phyloP scores from a whole-genome alignment of 768 basidiomycete genomes.

The Tulasnella sp. region DNA sequence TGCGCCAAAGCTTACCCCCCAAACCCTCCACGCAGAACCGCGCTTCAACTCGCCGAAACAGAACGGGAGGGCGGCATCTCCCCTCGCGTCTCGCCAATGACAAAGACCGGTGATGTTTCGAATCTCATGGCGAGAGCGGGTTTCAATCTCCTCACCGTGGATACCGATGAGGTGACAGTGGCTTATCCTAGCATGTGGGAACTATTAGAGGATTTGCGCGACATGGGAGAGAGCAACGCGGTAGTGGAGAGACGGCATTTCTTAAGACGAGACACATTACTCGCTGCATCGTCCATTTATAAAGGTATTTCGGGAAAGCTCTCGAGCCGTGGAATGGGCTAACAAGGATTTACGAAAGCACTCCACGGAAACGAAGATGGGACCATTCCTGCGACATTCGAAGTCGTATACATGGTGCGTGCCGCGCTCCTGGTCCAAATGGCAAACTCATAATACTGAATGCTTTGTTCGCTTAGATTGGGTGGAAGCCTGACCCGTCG shows the following conservation, averaged over 20 bases:
- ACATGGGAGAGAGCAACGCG: conserved; percentile 96
- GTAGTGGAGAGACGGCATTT: conserved; percentile 71
- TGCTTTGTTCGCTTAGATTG: conserved; percentile 45
- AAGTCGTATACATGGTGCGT: conserved; percentile 85
- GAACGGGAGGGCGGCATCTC: conserved; percentile 95
- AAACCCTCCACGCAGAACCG: conserved; percentile 48
- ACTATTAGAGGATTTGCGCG: conserved; percentile 81
- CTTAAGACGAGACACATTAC: conserved; percentile 75
- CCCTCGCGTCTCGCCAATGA: conserved; percentile 97
- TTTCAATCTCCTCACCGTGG: conserved; percentile 88
- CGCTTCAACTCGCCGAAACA: conserved; percentile 86
- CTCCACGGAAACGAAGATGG: conserved; percentile 80
- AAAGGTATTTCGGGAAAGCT: conserved; percentile 47
- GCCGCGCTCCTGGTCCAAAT: background rate
- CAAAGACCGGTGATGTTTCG: conserved; percentile 88
- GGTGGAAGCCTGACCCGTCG: conserved; percentile 66
- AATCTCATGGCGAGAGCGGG: conserved; percentile 88
- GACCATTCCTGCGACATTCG: conserved; percentile 87
- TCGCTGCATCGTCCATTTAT: conserved; percentile 90
- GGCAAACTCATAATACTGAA: background rate
- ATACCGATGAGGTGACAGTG: conserved; percentile 86
- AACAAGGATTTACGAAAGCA: conserved; percentile 39
- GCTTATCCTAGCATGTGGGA: conserved; percentile 96
- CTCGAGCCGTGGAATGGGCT: background rate
- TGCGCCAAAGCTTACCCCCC: background rate